Percentiles rank a stretch among this genome's conserved stretches.
Evolutionary conservation across 352 stramenopile genomes (phyloP).

Genomic region (Globisporangium cederbergense): DNA sequence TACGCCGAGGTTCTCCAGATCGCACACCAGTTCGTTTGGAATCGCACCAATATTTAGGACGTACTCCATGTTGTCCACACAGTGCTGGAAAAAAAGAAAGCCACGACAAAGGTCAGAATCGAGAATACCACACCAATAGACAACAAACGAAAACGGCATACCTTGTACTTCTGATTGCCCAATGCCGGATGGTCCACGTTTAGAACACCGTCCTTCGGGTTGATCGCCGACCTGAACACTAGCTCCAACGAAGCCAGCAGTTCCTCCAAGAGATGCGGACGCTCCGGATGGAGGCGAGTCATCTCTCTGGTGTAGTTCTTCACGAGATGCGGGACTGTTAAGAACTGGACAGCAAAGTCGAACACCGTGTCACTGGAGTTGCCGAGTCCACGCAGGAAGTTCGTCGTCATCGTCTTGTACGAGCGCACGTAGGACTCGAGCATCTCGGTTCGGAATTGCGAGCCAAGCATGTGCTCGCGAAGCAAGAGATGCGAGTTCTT

Average conservation of each 20-base stretch:
- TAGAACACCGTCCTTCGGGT: slow-evolving; percentile 32
- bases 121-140: neutral
- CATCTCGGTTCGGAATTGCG: slow-evolving; percentile 69
- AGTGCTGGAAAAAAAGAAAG: slow-evolving; percentile 52
- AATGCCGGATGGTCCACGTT: slow-evolving; percentile 78
- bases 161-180: slow-evolving; percentile 87
- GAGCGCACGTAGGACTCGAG: slow-evolving; percentile 68
- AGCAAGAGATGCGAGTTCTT: slow-evolving; percentile 62
- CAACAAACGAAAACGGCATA: slow-evolving; percentile 19
- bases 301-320: slow-evolving; percentile 73
- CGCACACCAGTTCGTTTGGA: slow-evolving; percentile 75
- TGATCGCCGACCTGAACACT: slow-evolving; percentile 56
- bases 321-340: slow-evolving; percentile 79
- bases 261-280: slow-evolving; percentile 60
- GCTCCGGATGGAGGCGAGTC: slow-evolving; percentile 37
- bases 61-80: slow-evolving; percentile 85
- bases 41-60: slow-evolving; percentile 78
- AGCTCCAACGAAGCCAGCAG: slow-evolving; percentile 58
- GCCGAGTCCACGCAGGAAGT: slow-evolving; percentile 75
- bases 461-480: slow-evolving; percentile 75
- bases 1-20: slow-evolving; percentile 56
- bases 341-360: slow-evolving; percentile 85
- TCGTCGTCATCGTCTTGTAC: slow-evolving; percentile 70
- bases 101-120: slow-evolving; percentile 5
- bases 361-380: slow-evolving; percentile 87